phyloP scores from a whole-genome alignment of 1,284 basidiomycete species.

The Leccinum fallax region DNA sequence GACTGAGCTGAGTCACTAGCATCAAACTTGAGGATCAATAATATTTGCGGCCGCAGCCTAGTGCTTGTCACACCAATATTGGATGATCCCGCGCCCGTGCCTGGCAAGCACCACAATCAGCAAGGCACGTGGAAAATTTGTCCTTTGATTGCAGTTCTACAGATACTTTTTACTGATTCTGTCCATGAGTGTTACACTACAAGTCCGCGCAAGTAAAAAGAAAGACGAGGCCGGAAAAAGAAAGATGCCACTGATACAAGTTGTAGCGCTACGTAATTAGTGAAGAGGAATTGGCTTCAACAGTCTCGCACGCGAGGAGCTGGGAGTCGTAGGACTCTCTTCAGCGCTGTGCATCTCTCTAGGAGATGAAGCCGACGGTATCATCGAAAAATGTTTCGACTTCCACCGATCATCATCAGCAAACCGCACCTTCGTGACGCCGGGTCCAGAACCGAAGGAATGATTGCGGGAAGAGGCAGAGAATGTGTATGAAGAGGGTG shows the following conservation, averaged over 20 bases:
- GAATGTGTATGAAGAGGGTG: conserved; percentile 8
- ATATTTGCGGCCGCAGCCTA: background rate
- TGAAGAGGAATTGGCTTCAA: conserved; percentile 25
- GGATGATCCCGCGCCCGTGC: background rate
- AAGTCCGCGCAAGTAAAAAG: background rate
- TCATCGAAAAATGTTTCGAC: conserved; percentile 27
- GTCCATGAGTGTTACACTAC: background rate
- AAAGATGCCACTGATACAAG: conserved; percentile 7
- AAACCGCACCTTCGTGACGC: background rate
- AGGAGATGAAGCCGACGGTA: conserved; percentile 14
- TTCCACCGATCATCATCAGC: background rate
- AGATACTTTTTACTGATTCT: conserved; percentile 1
- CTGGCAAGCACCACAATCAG: background rate
- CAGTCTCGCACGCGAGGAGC: conserved; percentile 13
- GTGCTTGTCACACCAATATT: background rate
- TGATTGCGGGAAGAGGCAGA: background rate
- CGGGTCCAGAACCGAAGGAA: background rate
- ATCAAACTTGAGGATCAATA: conserved; percentile 10
- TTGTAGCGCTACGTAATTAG: conserved; percentile 23
- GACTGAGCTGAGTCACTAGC: background rate
- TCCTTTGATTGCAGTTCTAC: conserved; percentile 5
- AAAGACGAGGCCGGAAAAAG: background rate
- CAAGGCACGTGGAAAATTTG: background rate
- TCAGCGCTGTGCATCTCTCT: conserved; percentile 2
- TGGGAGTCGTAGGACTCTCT: conserved; percentile 1